Evolutionary conservation across 2,329 filamentous ascomycete genomes (phyloP).

Genomic region (Macrophomina phaseolina): DNA sequence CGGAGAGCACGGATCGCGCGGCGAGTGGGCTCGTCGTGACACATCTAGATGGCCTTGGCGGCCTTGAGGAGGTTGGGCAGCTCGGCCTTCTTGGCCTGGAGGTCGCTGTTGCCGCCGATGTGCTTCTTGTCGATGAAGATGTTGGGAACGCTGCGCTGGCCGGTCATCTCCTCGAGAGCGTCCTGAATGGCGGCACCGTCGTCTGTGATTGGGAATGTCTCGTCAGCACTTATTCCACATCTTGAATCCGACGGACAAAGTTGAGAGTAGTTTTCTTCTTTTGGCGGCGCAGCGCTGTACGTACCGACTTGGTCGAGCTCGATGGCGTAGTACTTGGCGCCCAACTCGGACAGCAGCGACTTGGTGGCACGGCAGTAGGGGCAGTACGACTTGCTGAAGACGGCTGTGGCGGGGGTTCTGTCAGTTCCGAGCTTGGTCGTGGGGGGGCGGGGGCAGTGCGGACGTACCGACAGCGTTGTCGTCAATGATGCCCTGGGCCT

Average conservation of each 20-base stretch:
- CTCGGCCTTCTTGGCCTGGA: slow-evolving; percentile 70
- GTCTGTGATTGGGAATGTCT: slow-evolving; percentile 55
- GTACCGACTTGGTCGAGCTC: slow-evolving; percentile 86
- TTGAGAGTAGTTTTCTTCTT: too few species aligned
- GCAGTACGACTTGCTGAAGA: slow-evolving; percentile 98
- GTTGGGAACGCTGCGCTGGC: slow-evolving; percentile 92
- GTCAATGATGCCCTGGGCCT: slow-evolving; percentile 85
- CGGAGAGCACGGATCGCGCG: too few species aligned
- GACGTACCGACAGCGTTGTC: slow-evolving; percentile 81
- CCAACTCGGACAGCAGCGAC: slow-evolving; percentile 69
- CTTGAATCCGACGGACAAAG: not conserved
- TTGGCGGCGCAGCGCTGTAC: slow-evolving; percentile 43
- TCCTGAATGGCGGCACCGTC: slow-evolving; percentile 84
- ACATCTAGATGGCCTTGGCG: slow-evolving; percentile 66
- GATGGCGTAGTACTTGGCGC: slow-evolving; percentile 74
- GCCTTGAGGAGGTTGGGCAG: slow-evolving; percentile 69
- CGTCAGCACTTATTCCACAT: slow-evolving; percentile 31
- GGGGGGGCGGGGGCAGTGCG: not conserved
- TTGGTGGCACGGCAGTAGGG: slow-evolving; percentile 88
- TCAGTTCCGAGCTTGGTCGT: not conserved
- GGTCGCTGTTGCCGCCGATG: slow-evolving; percentile 94
- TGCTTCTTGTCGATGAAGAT: slow-evolving; percentile 91
- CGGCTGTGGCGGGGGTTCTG: slow-evolving; percentile 58
- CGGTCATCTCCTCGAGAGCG: slow-evolving; percentile 78
- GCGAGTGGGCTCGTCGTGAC: not conserved